phyloP scores from a whole-genome alignment of 2,329 filamentous ascomycete species.

The Cordyceps militaris region DNA sequence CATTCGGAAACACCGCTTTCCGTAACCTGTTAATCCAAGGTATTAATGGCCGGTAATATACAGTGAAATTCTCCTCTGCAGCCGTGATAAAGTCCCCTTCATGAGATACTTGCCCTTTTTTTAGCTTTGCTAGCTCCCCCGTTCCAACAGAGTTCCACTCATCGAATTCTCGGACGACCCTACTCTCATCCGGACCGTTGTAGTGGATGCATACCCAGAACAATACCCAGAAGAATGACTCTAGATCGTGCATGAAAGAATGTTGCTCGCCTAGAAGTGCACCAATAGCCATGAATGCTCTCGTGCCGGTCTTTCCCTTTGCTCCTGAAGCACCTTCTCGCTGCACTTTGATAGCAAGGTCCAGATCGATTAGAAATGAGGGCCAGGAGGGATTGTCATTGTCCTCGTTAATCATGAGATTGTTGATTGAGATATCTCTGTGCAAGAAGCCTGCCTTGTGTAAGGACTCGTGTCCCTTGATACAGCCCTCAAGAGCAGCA shows the following conservation, averaged over 20 bases:
- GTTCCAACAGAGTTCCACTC: constrained; percentile 15
- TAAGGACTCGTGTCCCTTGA: constrained; percentile 31
- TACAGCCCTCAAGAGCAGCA: constrained; percentile 29
- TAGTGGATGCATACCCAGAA: constrained; percentile 41
- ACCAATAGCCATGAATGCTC: constrained; percentile 40
- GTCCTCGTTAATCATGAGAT: constrained; percentile 41
- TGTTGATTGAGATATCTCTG: constrained; percentile 37
- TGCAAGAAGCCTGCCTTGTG: constrained; percentile 32
- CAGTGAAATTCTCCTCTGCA: not conserved
- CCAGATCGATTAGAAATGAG: constrained; percentile 37
- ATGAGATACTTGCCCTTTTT: not conserved
- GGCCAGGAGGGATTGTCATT: constrained; percentile 20
- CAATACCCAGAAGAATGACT: constrained; percentile 43
- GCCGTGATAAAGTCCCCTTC: not conserved
- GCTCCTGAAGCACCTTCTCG: constrained; percentile 29
- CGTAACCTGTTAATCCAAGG: not conserved
- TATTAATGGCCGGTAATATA: not conserved
- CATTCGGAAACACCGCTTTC: not conserved
- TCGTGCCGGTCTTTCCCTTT: constrained; percentile 35
- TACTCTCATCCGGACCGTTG: constrained; percentile 19
- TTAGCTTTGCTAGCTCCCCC: not conserved
- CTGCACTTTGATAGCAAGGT: constrained; percentile 28
- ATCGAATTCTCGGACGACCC: constrained; percentile 10
- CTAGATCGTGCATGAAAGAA: constrained; percentile 40
- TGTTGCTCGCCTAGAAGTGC: constrained; percentile 34